Evolutionary conservation across 169 alveolate species (phyloP), one percentile per base, ranked within the genome.

Genomic region (Plasmodium billcollinsi): DNA sequence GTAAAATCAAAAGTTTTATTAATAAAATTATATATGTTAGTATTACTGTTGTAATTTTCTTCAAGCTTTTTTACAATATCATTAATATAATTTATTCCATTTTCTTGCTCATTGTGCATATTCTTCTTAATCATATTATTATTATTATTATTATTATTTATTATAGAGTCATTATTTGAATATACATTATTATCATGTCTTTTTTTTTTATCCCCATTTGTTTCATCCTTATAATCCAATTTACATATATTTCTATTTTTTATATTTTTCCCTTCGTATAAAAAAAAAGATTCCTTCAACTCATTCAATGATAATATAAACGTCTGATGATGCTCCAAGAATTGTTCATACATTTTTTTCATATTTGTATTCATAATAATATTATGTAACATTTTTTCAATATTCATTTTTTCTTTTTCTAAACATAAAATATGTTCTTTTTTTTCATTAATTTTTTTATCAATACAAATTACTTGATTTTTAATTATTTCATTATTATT

Each of bases 381-480:
- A 52, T 58, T 43, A 52, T 88, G 88, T 15, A 33, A 47, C 88
- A 88, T 63, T 61, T 73, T 71, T 66, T 88, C 89, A 3, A 88
- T 67, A 62, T 75, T 75, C 6, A 88, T 43, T 69, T 73, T 73
- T 56, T 88, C 92, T 11, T 72, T 76, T 61, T 88, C 54, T 73
- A 88, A 39, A 33, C 80, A 73, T 24, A 83, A 70, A 3, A 83
- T 54, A n/a, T 83, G 74, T 43, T 83, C 91, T 47, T 70, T 83
- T 50, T 83, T 83, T 62, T 75, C 39, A 8, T 52, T 73, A 8
- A 62, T 39, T 47, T 73, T 88, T 11, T 73, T 59, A n/a, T 18
- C 71, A 18, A 88, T 24, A 8, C 71, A 73, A 20, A 69, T 71
- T 43, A 69, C 54, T 58, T 67, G 74, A 71, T 58, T 83, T 58